Evolutionary conservation across 2,329 filamentous ascomycete species (phyloP).

Genomic region (Claviceps sp.): DNA sequence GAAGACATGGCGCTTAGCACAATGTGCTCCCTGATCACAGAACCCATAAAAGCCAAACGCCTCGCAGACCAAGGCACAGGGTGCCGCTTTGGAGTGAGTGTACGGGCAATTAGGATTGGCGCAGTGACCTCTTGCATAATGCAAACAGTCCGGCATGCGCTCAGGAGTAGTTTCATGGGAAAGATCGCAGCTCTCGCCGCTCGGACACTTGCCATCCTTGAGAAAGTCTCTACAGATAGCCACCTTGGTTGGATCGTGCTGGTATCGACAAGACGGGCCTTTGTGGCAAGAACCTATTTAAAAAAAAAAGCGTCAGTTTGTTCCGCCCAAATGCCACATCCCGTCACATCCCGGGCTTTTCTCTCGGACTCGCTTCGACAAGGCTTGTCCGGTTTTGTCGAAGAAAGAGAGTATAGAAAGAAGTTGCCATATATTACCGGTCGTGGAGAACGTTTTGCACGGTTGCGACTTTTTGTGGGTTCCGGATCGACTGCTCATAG

Average conservation of each 20-base stretch:
- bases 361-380: slow-evolving; percentile 9
- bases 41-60: slow-evolving; percentile 78
- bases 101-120: slow-evolving; percentile 77
- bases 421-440: slow-evolving; percentile 45
- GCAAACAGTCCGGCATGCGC: slow-evolving; percentile 76
- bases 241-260: slow-evolving; percentile 76
- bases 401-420: slow-evolving; percentile 17
- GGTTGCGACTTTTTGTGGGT: slow-evolving; percentile 55
- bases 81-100: slow-evolving; percentile 67
- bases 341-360: slow-evolving; percentile 24
- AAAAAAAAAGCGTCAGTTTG: slow-evolving; percentile 29
- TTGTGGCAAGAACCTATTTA: slow-evolving; percentile 77
- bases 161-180: slow-evolving; percentile 77
- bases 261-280: slow-evolving; percentile 65
- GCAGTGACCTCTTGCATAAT: slow-evolving; percentile 84
- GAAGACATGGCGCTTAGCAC: slow-evolving; percentile 72
- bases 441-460: slow-evolving; percentile 60
- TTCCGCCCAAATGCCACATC: slow-evolving; percentile 23
- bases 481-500: slow-evolving; percentile 31
- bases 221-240: slow-evolving; percentile 84
- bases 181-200: slow-evolving; percentile 72
- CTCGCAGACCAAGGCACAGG: slow-evolving; percentile 67
- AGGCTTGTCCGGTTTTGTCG: slow-evolving; percentile 9
- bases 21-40: slow-evolving; percentile 68
- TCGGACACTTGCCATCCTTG: slow-evolving; percentile 62